Evolutionary conservation across 306 rosid species (phyloP).

Genomic region (Biancaea sappan): DNA sequence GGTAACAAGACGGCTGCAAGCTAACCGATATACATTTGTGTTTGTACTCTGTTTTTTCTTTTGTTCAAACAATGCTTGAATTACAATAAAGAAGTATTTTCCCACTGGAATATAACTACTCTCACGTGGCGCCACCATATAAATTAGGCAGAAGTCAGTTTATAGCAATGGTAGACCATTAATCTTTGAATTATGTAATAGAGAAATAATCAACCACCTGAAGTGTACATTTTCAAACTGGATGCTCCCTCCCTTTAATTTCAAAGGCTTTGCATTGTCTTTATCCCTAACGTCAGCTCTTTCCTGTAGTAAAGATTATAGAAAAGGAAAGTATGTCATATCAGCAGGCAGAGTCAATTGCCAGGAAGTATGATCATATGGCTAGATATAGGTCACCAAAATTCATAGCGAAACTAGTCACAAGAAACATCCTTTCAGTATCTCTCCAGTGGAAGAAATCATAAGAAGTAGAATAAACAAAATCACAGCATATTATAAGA

Average conservation of each 20-base stretch:
- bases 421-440: background rate
- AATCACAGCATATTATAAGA: slow-evolving; percentile 8
- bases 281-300: slow-evolving; percentile 74
- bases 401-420: background rate
- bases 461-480: slow-evolving; percentile 8
- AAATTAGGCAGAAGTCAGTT: slow-evolving; percentile 24
- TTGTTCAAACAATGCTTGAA: background rate
- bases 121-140: background rate
- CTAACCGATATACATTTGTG: slow-evolving; percentile 6
- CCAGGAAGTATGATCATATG: slow-evolving; percentile 8
- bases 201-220: slow-evolving; percentile 54
- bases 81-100: background rate
- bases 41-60: background rate
- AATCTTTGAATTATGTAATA: slow-evolving; percentile 1
- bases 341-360: slow-evolving; percentile 28
- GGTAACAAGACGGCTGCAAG: background rate
- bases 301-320: slow-evolving; percentile 55
- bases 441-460: slow-evolving; percentile 3
- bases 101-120: background rate
- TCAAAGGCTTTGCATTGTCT: slow-evolving; percentile 68
- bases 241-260: slow-evolving; percentile 69
- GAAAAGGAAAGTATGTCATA: slow-evolving; percentile 19
- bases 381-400: slow-evolving; percentile 12
- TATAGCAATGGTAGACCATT: slow-evolving; percentile 15
- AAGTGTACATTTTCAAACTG: slow-evolving; percentile 79